Evolutionary conservation across 257 asterid species (phyloP).

Genomic region (Hygrophila difformis): DNA sequence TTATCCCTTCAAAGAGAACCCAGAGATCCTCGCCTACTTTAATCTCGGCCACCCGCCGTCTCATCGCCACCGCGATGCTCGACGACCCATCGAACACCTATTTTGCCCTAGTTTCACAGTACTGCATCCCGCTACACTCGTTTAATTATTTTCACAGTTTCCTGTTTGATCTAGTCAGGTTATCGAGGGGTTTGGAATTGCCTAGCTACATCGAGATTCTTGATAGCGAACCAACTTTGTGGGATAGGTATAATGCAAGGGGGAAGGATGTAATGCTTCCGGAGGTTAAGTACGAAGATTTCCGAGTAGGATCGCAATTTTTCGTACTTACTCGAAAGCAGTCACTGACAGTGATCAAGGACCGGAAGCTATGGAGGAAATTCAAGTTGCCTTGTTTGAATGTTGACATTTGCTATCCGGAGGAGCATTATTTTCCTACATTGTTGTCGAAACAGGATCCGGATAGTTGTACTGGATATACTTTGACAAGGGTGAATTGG

Average conservation of each 20-base stretch:
- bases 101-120: slow-evolving; percentile 38
- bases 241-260: slow-evolving; percentile 66
- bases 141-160: slow-evolving; percentile 37
- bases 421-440: slow-evolving; percentile 92
- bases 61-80: slow-evolving; percentile 43
- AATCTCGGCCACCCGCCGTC: slow-evolving; percentile 42
- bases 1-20: slow-evolving; percentile 65
- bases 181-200: slow-evolving; percentile 35
- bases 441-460: slow-evolving; percentile 72
- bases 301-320: slow-evolving; percentile 79
- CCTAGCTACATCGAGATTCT: slow-evolving; percentile 43
- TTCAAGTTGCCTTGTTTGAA: slow-evolving; percentile 67
- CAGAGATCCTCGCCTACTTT: slow-evolving; percentile 82
- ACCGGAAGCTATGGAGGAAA: slow-evolving; percentile 76
- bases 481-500: slow-evolving; percentile 90
- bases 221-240: slow-evolving; percentile 26
- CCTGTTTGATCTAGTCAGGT: slow-evolving; percentile 48
- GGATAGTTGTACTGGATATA: slow-evolving; percentile 42
- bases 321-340: slow-evolving; percentile 61
- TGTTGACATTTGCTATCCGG: slow-evolving; percentile 79
- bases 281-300: slow-evolving; percentile 57
- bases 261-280: slow-evolving; percentile 72
- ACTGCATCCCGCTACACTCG: slow-evolving; percentile 41
- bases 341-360: slow-evolving; percentile 66
- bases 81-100: slow-evolving; percentile 36